Evolutionary conservation across 1,284 basidiomycete genomes (phyloP).

Genomic region (Agroathelia rolfsii): DNA sequence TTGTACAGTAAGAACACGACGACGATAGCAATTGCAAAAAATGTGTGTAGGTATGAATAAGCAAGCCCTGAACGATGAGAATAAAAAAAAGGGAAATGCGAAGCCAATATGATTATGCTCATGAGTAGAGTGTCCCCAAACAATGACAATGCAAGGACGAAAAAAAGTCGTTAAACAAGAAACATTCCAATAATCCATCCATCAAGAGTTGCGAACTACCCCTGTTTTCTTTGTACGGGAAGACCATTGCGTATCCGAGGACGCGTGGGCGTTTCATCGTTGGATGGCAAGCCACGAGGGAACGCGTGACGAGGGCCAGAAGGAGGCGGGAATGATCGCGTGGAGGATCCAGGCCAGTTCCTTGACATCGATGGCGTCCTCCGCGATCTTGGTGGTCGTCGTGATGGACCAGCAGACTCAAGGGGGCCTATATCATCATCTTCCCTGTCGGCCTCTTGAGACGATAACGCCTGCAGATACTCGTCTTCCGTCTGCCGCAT

Average conservation of each 20-base stretch:
- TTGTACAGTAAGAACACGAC: neutral
- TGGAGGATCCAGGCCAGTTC: conserved; percentile 26
- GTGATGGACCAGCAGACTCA: conserved; percentile 23
- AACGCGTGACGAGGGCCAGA: conserved; percentile 4
- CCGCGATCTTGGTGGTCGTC: too few species aligned
- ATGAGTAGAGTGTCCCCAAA: too few species aligned
- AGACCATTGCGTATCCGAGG: conserved; percentile 43
- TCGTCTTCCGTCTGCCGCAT: conserved; percentile 32
- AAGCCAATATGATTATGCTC: conserved; percentile 1
- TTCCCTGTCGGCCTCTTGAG: conserved; percentile 12
- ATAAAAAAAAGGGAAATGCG: neutral
- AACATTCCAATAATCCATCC: too few species aligned
- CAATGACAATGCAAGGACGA: too few species aligned
- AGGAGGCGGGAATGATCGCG: conserved; percentile 10
- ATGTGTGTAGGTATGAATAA: neutral
- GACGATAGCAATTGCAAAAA: conserved; percentile 1
- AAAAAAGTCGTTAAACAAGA: too few species aligned
- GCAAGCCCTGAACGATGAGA: neutral
- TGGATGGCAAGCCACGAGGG: conserved; percentile 20
- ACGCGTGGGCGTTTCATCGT: conserved; percentile 55
- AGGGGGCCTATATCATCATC: conserved; percentile 11
- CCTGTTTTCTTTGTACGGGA: too few species aligned
- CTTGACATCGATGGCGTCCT: too few species aligned
- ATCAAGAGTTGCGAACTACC: too few species aligned
- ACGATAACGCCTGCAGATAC: conserved; percentile 20